Evolutionary conservation across 129 eudicot genomes (phyloP).

Genomic region (Tanacetum coccineum): DNA sequence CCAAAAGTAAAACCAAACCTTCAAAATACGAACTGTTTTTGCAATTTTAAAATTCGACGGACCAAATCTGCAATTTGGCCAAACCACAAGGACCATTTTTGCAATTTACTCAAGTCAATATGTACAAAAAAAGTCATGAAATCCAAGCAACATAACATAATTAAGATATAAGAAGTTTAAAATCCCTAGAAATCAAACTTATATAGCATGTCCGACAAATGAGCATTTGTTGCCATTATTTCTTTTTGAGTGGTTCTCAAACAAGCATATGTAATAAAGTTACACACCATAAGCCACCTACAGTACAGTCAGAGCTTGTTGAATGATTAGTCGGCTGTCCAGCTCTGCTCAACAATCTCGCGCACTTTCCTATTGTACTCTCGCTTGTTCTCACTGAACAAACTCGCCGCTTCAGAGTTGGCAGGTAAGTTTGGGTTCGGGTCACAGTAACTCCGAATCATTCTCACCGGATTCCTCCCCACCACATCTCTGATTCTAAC

Average conservation of each 20-base stretch:
- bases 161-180: slow-evolving; percentile 3
- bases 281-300: slow-evolving; percentile 10
- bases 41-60: no score
- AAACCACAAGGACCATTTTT: no score
- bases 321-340: slow-evolving; percentile 69
- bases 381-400: slow-evolving; percentile 77
- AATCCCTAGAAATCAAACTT: slow-evolving; percentile 24
- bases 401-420: slow-evolving; percentile 75
- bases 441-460: no score
- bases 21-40: no score
- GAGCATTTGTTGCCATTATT: slow-evolving; percentile 28
- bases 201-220: slow-evolving; percentile 25
- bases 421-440: slow-evolving; percentile 85
- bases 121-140: slow-evolving; percentile 23
- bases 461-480: no score
- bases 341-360: slow-evolving; percentile 85
- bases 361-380: slow-evolving; percentile 74
- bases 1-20: no score
- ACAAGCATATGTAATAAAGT: slow-evolving; percentile 15
- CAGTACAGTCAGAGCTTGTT: slow-evolving; percentile 1
- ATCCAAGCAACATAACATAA: slow-evolving; percentile 20
- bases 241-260: slow-evolving; percentile 14
- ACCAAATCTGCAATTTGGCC: no score
- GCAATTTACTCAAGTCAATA: no score
- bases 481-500: no score